Evolutionary conservation across 2,329 filamentous ascomycete species (phyloP), one percentile per base, ranked within the genome.

Genomic region (Paecilomyces niveus): DNA sequence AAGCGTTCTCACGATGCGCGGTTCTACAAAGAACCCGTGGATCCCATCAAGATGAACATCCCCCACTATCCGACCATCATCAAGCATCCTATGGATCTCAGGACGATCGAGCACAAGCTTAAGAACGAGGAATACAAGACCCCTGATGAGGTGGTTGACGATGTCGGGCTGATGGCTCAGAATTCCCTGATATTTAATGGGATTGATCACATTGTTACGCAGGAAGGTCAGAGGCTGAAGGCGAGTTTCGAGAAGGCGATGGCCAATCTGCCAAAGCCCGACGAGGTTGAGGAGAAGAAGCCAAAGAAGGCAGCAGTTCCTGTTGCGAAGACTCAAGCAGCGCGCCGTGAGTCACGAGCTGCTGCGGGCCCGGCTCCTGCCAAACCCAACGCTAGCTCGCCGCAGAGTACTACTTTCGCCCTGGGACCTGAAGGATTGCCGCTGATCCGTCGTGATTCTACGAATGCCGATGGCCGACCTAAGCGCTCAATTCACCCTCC

Each of bases 401-500:
- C 72, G 7, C 70, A 68, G 51, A 76, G 78, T 29, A 82, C 81
- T 31, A 83, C 88, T 0, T 95, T 92, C 74, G 90, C 91, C 2
- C 80, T 95, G 10, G 85, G 89, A 24, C 85, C 90, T 1, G 86
- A 90, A 65, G 90, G 90, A 1, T 82, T 90, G 45, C 91, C 91
- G 8, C 81, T 91, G 45, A 94, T 94, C 63, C 88, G 94, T 57
- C 89, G 93, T 21, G 91, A 95, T 67, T 96, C 90, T 1, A 88
- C 86, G 5, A 88, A 87, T 59, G 82, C 83, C 3, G 90, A 92
- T 64, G 89, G 87, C 58, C 85, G 94, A 55, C 92, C 93, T 10
- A 97, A 97, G 80, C 88, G 94, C 57, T 91, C 93, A 13, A 96
- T 97, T 57, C 91, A 96, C 67, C 89, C 92, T 8, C 92, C 94